Base-by-base conservation (phyloP, 495 filamentous ascomycete species). In the Neurospora sp. region DNA sequence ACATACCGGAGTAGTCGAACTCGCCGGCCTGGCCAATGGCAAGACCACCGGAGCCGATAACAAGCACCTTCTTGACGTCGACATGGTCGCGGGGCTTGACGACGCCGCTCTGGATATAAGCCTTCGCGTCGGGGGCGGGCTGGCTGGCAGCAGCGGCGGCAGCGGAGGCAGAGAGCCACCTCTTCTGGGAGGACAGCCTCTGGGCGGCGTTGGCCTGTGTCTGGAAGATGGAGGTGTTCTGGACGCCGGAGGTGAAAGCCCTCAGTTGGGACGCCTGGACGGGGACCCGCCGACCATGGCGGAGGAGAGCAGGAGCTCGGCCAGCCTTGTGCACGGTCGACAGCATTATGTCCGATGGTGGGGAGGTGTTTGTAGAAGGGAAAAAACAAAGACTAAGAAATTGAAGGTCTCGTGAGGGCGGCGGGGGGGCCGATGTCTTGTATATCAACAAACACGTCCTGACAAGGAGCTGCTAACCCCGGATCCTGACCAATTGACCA, bases 1-100 rank as follows among this genome's bases (percentile, higher is more conserved):
- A 83, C 83, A 83, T 89, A 88, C 94, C 96, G 75, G 96, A 98
- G 83, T 99, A 99, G 82, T 99, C 96, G 79, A 99, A 99, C 83
- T 99, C 96, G 83, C 96, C 96, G 72, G 96, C 96, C 83, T 99
- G 96, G 73, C 96, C 96, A 86, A 99, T 99, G 80, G 94, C 95
- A 73, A 99, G 88, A 82, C 96, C 96, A 82, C 96, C 96, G 83
- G 91, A 93, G 46, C 96, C 96, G 79, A 99, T 93, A 71, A 99
- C 93, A 69, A 99, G 86, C n/a, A 98, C 96, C 86, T 98, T 99
- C 86, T 94, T 97, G 71, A 99, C 96, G 83, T 97, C 90, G 59
- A 98, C 91, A 68, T 92, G 81, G 76, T 94, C 87, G 73, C 84
- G 86, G 65, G 89, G 91, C 77, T 91, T 91, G 74, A 98, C 89